These are phyloP conservation scores for Penicillium sp. DNA, from an alignment of 2,329 filamentous ascomycete genomes.

Conservation along the genomic window DNA sequence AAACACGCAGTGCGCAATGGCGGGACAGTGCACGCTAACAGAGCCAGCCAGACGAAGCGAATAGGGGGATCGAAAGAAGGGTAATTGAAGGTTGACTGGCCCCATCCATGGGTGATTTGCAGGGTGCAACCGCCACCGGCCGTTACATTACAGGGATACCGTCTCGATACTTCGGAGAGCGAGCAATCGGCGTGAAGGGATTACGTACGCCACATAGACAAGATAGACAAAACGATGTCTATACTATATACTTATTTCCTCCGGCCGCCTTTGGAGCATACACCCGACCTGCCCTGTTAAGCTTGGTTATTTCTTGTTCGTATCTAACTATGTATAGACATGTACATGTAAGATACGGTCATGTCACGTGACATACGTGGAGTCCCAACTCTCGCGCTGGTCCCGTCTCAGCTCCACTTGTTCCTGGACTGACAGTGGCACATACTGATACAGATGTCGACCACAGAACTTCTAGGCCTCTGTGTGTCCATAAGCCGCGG, in stretches of 20 bases:
- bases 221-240: not conserved
- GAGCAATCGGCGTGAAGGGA: not conserved
- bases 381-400: not conserved
- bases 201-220: not conserved
- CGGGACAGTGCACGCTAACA: not conserved
- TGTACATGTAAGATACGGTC: not conserved
- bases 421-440: not conserved
- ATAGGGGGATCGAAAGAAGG: constrained; percentile 2
- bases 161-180: constrained; percentile 2
- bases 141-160: constrained; percentile 8
- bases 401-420: not conserved
- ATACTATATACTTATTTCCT: not conserved
- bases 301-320: not conserved
- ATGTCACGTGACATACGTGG: not conserved
- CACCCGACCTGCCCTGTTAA: no score
- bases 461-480: not conserved
- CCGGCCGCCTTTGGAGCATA: not conserved
- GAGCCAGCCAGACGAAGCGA: not conserved
- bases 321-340: not conserved
- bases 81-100: not conserved
- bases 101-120: constrained; percentile 3
- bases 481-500: no score
- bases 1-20: not conserved
- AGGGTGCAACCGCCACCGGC: constrained; percentile 9
- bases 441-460: not conserved